Base-by-base conservation (phyloP, 2,329 filamentous ascomycete genomes). In the Phaeosphaeriaceae sp. region DNA sequence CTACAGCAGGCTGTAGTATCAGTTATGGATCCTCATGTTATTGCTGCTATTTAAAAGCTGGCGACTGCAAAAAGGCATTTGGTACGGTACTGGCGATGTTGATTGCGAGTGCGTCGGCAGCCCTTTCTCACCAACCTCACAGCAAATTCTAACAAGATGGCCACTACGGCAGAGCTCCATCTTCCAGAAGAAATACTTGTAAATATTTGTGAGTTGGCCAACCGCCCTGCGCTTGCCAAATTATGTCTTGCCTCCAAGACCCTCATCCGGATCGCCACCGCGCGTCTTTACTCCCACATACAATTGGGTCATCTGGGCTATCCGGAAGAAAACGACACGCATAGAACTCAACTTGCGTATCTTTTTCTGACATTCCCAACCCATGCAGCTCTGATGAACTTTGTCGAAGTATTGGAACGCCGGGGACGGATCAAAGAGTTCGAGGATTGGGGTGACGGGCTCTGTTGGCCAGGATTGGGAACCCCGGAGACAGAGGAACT, bases 201-300 rank as follows among this genome's bases (percentile, higher is more conserved):
- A 5, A 40, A 40, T 4, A 40, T 40, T 3, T 40, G 35, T 40
- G 35, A 13, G n/a, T 40, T 17, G 15, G 35, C 35, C 15, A 17
- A 40, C 3, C 35, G 15, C n/a, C 6, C 13, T 8, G 4, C 35
- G 17, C 47, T 49, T n/a, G 2, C 8, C 15, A 30, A 26, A 7
- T n/a, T 49, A 11, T 49, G 47, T 30, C 24, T 30, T 30, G 26
- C 23, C 3, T 49, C 47, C 24, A 49, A 49, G 15, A 32, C 23
- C 11, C 47, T 49, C 23, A 49, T 19, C 28, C 47, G 47, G 1
- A 26, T 49, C 10, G 47, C 47, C 24, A 49, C 47, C 1, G 13
- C 47, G n/a, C 26, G 28, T 49, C 47, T 49, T 24, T 49, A 49
- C 47, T 49, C 47, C 7, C 24, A n/a, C 17, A 28, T 49, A 26